These are phyloP conservation scores for Colletotrichum spinosum DNA, from an alignment of 2,329 filamentous ascomycete genomes.

Conservation along the genomic window DNA sequence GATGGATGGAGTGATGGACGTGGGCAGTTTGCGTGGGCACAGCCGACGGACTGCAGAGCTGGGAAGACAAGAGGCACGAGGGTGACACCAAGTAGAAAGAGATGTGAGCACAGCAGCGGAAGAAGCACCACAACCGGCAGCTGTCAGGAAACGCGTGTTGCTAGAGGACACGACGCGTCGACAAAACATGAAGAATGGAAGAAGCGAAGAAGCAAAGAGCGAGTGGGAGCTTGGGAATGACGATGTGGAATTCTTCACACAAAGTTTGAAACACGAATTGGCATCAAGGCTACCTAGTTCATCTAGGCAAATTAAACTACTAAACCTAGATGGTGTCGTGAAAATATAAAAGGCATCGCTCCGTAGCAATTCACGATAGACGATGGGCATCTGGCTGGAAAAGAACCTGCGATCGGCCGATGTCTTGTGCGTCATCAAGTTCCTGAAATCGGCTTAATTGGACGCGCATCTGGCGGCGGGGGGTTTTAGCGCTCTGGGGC, in stretches of 20 bases:
- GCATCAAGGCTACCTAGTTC: not conserved
- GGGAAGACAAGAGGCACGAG: not conserved
- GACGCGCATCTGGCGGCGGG: conserved; percentile 23
- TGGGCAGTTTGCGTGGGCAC: not conserved
- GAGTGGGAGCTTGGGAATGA: too few relatives aligned
- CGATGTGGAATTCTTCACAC: too few relatives aligned
- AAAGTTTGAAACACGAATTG: too few relatives aligned
- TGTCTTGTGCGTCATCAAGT: conserved; percentile 38
- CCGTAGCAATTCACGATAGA: not conserved
- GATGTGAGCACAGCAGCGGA: too few relatives aligned
- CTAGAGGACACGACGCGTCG: conserved; percentile 23
- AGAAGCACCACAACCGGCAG: too few relatives aligned
- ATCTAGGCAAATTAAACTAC: too few relatives aligned
- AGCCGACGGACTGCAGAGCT: too few relatives aligned
- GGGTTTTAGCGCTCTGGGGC: conserved; percentile 30
- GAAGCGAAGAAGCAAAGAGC: not conserved
- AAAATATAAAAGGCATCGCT: not conserved
- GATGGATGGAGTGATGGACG: too few relatives aligned
- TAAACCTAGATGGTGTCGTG: too few relatives aligned
- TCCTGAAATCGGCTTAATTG: conserved; percentile 37
- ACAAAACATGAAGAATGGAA: conserved; percentile 8
- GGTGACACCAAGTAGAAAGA: too few relatives aligned
- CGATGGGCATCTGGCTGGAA: conserved; percentile 21
- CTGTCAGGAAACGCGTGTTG: conserved; percentile 5
- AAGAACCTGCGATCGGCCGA: conserved; percentile 35